Base-by-base conservation (phyloP, 1,284 basidiomycete species). In the Golubevia pallescens region DNA sequence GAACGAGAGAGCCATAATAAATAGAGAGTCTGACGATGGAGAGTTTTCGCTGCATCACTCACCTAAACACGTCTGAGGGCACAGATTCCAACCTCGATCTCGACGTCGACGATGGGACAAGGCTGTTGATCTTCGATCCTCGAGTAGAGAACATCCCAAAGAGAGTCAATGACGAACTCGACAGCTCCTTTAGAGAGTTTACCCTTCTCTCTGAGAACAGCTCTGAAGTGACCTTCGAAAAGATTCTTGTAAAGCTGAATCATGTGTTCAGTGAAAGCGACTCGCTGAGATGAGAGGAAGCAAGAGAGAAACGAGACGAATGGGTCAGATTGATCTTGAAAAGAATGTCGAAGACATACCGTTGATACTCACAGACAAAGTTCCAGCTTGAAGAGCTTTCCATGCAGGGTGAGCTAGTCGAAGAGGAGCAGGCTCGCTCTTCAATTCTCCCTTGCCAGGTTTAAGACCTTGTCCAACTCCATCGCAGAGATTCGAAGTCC, bases 181-280 rank as follows among this genome's bases (percentile, higher is more conserved):
- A 68, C 71, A 1, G 81, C 81, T 10, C 81, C 81, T 63, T 82
- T 81, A 73, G 73, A 79, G 51, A 84, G 69, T 64, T 77, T 77
- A 24, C 78, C 81, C 58, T 74, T 73, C 52, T 82, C 80, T n/a
- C 76, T 73, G 52, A 84, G 62, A 28, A 82, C 73, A 28, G 68
- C 64, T 14, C 81, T 78, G 69, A 82, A 81, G 65, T 84, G 81
- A 24, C 71, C 67, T 63, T 84, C 81, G 71, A 82, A 84, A n/a
- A 84, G 64, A 59, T 78, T 80, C 74, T 84, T 84, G 71, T 82
- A 80, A 34, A 84, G 74, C 62, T 73, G 66, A 53, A 84, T 75
- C 70, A 82, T 66, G 66, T 82, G 81, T 53, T 82, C 80, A 28
- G 77, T 61, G 57, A 79, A 80, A n/a, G 75, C 70, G 10, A 75